Percentiles rank a stretch among this genome's conserved stretches.
phyloP scores from a whole-genome alignment of 306 rosid genomes.

The Cucumis cinereus region DNA sequence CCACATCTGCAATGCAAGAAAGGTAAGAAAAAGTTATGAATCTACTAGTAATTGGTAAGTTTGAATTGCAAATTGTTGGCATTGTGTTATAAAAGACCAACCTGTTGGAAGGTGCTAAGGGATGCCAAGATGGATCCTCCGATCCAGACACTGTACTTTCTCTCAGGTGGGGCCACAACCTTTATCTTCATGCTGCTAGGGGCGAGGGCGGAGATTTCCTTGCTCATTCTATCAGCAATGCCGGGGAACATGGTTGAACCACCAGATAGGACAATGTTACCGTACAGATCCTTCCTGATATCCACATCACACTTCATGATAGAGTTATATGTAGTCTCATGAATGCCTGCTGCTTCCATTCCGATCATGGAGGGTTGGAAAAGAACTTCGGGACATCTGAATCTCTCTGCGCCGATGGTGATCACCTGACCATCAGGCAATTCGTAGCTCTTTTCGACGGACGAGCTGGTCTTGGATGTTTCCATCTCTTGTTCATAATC shows the following conservation, averaged over 20 bases:
- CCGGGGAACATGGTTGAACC: conserved; percentile 98
- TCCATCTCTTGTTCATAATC: conserved; percentile 87
- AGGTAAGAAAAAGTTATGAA: background rate
- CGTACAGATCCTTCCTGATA: conserved; percentile 91
- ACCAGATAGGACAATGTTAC: conserved; percentile 97
- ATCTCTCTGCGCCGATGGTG: conserved; percentile 93
- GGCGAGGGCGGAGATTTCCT: conserved; percentile 92
- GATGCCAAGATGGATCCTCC: conserved; percentile 99
- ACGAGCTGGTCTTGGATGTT: conserved; percentile 80
- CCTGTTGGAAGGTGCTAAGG: conserved; percentile 99
- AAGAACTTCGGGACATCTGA: conserved; percentile 96
- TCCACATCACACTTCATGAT: conserved; percentile 98
- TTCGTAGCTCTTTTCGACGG: conserved; percentile 97
- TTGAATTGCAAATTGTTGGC: background rate
- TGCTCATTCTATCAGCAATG: conserved; percentile 97
- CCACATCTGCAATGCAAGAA: conserved; percentile 73
- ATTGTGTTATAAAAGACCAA: conserved; percentile 12
- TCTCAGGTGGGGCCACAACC: conserved; percentile 99
- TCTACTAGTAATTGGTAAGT: background rate
- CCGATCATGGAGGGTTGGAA: conserved; percentile 94
- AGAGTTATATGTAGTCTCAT: conserved; percentile 97
- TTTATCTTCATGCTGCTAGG: conserved; percentile 99
- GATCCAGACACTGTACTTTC: conserved; percentile 99
- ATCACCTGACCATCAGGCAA: conserved; percentile 96
- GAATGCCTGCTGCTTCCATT: conserved; percentile 99